phyloP scores from a whole-genome alignment of 1,139 yeast species.

The Debaryomycetaceae sp. region DNA sequence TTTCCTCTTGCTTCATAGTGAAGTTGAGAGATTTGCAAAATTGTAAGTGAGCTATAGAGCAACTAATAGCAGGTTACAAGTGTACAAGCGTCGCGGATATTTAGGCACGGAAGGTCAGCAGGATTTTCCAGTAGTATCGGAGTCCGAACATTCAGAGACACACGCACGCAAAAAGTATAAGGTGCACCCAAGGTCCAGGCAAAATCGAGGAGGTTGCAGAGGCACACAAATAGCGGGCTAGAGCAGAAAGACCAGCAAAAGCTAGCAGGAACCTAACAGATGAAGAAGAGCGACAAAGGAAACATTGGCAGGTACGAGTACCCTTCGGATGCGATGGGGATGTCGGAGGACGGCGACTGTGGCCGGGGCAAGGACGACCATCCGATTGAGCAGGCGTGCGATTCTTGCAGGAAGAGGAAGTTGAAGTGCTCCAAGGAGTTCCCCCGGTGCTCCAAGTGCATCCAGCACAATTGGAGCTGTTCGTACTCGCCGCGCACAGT shows the following conservation, averaged over 20 bases:
- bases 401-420: constrained; percentile 57
- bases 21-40: background rate
- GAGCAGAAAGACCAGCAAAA: no score
- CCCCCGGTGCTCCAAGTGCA: constrained; percentile 77
- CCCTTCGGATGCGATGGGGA: background rate
- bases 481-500: constrained; percentile 73
- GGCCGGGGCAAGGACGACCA: constrained; percentile 7
- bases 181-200: background rate
- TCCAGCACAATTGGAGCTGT: constrained; percentile 70
- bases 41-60: no score
- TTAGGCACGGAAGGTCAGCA: no score
- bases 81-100: no score
- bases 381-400: constrained; percentile 51
- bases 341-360: background rate
- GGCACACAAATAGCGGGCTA: no score
- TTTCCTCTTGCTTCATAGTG: background rate
- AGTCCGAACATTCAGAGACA: background rate
- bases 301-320: background rate
- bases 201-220: background rate
- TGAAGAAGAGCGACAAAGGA: background rate
- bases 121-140: background rate
- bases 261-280: background rate
- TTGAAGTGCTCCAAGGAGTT: constrained; percentile 58
- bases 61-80: no score
- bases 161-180: background rate